Percentiles rank a stretch among this genome's conserved stretches.
Evolutionary conservation across 225 moss, liverwort and hornwort genomes (phyloP).

Genomic region (Marchantia polymorpha): DNA sequence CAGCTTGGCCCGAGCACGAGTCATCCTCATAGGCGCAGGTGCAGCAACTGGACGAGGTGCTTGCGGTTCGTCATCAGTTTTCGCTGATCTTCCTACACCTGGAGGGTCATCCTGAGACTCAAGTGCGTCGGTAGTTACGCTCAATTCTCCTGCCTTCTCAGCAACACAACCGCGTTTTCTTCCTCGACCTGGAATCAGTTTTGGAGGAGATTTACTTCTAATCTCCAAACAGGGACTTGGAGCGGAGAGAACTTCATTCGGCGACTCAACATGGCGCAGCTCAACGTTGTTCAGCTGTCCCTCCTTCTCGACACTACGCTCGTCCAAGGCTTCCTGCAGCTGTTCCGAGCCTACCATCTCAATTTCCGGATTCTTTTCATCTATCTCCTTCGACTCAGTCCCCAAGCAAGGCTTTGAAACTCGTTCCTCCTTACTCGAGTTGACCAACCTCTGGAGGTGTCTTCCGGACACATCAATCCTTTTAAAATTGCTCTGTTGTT

Average conservation of each 20-base stretch:
- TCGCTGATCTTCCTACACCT: not conserved
- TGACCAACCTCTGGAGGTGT: not conserved
- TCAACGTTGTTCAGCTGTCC: not conserved
- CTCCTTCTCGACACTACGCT: not conserved
- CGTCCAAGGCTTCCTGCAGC: not conserved
- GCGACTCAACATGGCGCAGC: not conserved
- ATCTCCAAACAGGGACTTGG: not conserved
- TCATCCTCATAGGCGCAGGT: slow-evolving; percentile 17
- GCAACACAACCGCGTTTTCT: not conserved
- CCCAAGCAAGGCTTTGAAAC: not conserved
- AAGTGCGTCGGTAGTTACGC: not conserved
- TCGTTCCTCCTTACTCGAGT: not conserved
- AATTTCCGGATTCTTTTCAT: not conserved
- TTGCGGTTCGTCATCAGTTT: not conserved
- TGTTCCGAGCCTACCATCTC: not conserved
- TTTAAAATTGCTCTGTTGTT: not conserved
- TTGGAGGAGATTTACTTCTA: not conserved
- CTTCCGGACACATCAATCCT: not conserved
- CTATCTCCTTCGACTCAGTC: not conserved
- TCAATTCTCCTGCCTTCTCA: not conserved
- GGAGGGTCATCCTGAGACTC: not conserved
- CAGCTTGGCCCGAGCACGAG: slow-evolving; percentile 33
- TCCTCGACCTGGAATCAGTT: not conserved
- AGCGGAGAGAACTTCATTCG: not conserved
- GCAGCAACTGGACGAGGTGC: not conserved